phyloP scores from a whole-genome alignment of 2,329 filamentous ascomycete species.

The Didymella glomerata region DNA sequence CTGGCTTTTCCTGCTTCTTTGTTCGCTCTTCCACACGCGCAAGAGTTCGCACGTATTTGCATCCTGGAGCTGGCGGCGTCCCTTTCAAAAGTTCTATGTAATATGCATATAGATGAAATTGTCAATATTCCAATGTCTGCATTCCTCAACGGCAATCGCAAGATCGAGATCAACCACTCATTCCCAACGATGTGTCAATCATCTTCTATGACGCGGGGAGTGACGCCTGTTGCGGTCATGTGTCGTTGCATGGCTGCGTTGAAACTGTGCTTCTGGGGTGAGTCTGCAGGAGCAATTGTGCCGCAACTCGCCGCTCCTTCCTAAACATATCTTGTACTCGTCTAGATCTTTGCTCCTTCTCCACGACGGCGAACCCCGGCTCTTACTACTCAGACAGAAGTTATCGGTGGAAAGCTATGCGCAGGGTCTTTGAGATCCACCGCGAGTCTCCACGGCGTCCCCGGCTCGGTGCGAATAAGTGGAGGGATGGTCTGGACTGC shows the following conservation, averaged over 20 bases:
- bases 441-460: background rate
- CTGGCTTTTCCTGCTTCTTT: conserved; percentile 38
- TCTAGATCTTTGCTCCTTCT: background rate
- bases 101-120: conserved; percentile 39
- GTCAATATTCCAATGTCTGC: conserved; percentile 6
- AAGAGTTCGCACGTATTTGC: conserved; percentile 26
- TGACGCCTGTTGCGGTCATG: background rate
- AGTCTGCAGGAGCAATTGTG: background rate
- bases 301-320: conserved; percentile 18
- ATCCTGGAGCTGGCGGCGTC: conserved; percentile 39
- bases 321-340: background rate
- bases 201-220: background rate
- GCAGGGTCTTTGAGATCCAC: background rate
- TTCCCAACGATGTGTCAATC: background rate
- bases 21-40: conserved; percentile 10
- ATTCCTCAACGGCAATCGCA: background rate
- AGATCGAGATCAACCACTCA: background rate
- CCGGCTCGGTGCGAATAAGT: conserved; percentile 1
- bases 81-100: conserved; percentile 40
- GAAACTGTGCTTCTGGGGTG: background rate
- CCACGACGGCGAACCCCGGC: background rate
- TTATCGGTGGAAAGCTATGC: background rate
- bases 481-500: background rate
- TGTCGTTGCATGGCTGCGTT: background rate
- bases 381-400: background rate